These are phyloP conservation scores for Botrytis fragariae DNA, from an alignment of 2,329 filamentous ascomycete species.

Conservation along the genomic window DNA sequence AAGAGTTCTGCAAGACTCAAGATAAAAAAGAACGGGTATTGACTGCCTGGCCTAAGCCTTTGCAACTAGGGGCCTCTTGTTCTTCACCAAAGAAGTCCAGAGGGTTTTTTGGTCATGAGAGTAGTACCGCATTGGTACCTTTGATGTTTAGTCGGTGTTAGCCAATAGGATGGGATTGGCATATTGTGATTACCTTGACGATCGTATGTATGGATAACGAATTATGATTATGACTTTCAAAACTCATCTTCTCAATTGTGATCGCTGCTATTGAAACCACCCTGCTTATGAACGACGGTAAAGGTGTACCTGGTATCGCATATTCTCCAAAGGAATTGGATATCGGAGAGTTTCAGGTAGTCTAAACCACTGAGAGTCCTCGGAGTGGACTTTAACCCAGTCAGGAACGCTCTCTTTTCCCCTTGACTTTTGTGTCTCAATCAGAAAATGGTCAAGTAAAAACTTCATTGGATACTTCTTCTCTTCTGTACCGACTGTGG, in stretches of 20 bases:
- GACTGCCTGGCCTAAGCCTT: slow-evolving; percentile 9
- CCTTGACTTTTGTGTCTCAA: slow-evolving; percentile 45
- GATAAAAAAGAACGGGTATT: slow-evolving; percentile 27
- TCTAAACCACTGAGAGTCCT: slow-evolving; percentile 85
- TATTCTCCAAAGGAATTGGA: slow-evolving; percentile 85
- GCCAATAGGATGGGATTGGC: slow-evolving; percentile 14
- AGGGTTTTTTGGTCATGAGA: slow-evolving; percentile 44
- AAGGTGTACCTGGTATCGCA: slow-evolving; percentile 90
- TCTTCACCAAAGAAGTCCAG: slow-evolving; percentile 29
- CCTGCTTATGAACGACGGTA: slow-evolving; percentile 51
- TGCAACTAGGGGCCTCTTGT: slow-evolving; percentile 23
- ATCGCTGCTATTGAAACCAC: background rate
- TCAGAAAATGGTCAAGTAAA: slow-evolving; percentile 79
- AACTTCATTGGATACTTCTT: slow-evolving; percentile 89
- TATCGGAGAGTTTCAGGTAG: slow-evolving; percentile 67
- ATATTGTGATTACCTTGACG: slow-evolving; percentile 6
- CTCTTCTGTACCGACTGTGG: slow-evolving; percentile 60
- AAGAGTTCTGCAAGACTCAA: slow-evolving; percentile 46
- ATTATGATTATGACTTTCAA: slow-evolving; percentile 25
- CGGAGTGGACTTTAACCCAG: slow-evolving; percentile 74
- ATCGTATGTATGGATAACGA: slow-evolving; percentile 26
- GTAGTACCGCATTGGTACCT: slow-evolving; percentile 54
- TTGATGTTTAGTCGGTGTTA: slow-evolving; percentile 54
- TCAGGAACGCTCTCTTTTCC: slow-evolving; percentile 38
- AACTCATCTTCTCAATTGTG: background rate